Percentiles rank a stretch among this genome's conserved stretches.
Evolutionary conservation across 148 eudicot species (phyloP).

Genomic region (Mesembryanthemum crystallinum): DNA sequence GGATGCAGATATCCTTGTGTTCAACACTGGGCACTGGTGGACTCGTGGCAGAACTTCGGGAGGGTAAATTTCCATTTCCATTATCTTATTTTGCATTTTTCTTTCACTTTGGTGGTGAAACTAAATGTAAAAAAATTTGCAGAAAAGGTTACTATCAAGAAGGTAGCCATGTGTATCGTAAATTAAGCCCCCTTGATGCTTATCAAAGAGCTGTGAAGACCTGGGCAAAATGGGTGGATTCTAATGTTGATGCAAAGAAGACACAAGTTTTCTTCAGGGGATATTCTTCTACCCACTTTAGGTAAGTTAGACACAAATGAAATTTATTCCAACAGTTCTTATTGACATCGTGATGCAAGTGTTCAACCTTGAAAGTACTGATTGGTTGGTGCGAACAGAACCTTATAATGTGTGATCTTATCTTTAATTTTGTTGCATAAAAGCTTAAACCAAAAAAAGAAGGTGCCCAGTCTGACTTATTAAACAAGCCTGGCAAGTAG

Average conservation of each 20-base stretch:
- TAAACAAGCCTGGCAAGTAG: background rate
- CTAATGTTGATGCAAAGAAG: conserved; percentile 47
- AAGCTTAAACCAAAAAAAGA: background rate
- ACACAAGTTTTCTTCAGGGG: conserved; percentile 60
- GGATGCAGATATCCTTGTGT: conserved; percentile 66
- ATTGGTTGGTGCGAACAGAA: background rate
- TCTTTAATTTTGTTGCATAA: background rate
- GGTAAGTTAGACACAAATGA: conserved; percentile 35
- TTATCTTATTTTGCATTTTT: background rate
- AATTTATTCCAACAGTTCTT: background rate
- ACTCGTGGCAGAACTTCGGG: conserved; percentile 58
- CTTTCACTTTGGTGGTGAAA: background rate
- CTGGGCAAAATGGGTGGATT: conserved; percentile 75
- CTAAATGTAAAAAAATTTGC: conserved; percentile 16
- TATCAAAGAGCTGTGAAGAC: conserved; percentile 58
- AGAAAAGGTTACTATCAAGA: conserved; percentile 76
- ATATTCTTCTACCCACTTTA: conserved; percentile 62
- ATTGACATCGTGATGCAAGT: background rate
- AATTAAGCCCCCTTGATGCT: conserved; percentile 55
- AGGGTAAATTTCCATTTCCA: conserved; percentile 45
- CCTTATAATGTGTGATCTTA: background rate
- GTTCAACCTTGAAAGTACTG: background rate
- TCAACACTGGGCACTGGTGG: conserved; percentile 94
- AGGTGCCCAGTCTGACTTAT: background rate
- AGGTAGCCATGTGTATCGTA: conserved; percentile 63